Evolutionary conservation across 805 yeast species (phyloP), one percentile per base, ranked within the genome.

Genomic region (Yarrowia keelungensis): DNA sequence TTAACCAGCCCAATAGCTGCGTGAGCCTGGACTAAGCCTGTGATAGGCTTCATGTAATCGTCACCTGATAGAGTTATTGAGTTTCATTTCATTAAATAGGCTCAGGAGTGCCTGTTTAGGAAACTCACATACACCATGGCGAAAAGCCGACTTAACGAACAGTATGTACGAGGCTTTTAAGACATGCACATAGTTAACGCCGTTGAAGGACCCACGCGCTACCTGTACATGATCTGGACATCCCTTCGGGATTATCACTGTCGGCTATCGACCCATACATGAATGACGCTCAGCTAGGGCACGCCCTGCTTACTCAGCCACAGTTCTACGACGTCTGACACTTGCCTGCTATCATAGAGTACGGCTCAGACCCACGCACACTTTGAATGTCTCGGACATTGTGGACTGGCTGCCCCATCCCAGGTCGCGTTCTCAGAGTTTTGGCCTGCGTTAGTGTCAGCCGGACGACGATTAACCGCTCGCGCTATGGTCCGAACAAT

Each of bases 81-180:
- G 35, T 38, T 53, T 53, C 45, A 53, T 38, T 53, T 53, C 45
- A 38, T n/a, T 16, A 38, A 53, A 53, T 53, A 53, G 45, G 19
- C 59, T 53, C 59, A 12, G 45, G 11, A 14, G 14, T 51, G 45
- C 59, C 59, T 14, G 14, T 39, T 53, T 53, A 14, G 59, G 59
- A 14, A 38, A 38, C n/a, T 39, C 59, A 8, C 42, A 51, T 22
- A 39, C 45, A 53, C 22, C 41, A 14, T 53, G 32, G 43, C 36
- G 36, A 53, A 53, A 53, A 53, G 59, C 59, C 59, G 59, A 53
- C 45, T 53, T 53, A n/a, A 38, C 59, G 16, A 53, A 36, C 59
- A 22, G 35, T 9, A 26, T 26, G 32, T 26, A 53, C 45, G 45
- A 53, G 59, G 59, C 59, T 53, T 47, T 53, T 39, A 19, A 53